Conservation (phyloP, 306 rosid species). For the Quercus rubra region DNA sequence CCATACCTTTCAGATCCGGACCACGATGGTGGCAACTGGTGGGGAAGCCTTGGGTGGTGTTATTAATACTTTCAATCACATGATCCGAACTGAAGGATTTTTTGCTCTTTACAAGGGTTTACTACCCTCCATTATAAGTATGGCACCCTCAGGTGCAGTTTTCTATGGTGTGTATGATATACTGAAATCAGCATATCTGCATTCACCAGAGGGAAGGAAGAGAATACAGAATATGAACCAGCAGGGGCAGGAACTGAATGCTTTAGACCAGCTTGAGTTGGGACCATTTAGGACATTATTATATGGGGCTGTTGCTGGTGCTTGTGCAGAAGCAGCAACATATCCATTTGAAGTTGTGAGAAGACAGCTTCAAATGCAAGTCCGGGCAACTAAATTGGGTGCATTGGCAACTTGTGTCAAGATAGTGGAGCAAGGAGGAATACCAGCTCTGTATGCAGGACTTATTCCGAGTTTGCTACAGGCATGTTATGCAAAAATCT, state of each 20-base stretch:
- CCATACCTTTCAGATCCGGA: constrained; percentile 66
- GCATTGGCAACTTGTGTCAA: constrained; percentile 67
- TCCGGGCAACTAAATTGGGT: constrained; percentile 70
- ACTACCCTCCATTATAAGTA: constrained; percentile 84
- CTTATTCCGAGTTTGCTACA: constrained; percentile 95
- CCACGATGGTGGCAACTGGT: constrained; percentile 92
- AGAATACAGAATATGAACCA: constrained; percentile 65
- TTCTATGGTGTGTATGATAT: constrained; percentile 93
- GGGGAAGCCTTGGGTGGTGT: constrained; percentile 96
- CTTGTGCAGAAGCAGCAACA: constrained; percentile 94
- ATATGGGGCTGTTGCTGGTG: constrained; percentile 92
- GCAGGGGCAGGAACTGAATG: constrained; percentile 66
- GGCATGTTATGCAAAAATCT: constrained; percentile 43
- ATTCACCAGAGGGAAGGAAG: constrained; percentile 82
- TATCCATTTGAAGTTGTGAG: constrained; percentile 96
- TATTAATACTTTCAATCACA: constrained; percentile 76
- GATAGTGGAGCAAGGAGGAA: constrained; percentile 81
- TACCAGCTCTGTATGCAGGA: constrained; percentile 91
- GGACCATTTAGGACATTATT: constrained; percentile 82
- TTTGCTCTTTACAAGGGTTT: constrained; percentile 93
- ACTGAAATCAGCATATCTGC: constrained; percentile 76
- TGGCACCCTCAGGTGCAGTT: constrained; percentile 98
- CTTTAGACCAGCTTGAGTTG: constrained; percentile 88
- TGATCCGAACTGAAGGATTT: constrained; percentile 90
- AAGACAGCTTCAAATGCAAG: constrained; percentile 90